Base-by-base conservation (phyloP, 2,329 filamentous ascomycete species). In the Blastomyces parvus region DNA sequence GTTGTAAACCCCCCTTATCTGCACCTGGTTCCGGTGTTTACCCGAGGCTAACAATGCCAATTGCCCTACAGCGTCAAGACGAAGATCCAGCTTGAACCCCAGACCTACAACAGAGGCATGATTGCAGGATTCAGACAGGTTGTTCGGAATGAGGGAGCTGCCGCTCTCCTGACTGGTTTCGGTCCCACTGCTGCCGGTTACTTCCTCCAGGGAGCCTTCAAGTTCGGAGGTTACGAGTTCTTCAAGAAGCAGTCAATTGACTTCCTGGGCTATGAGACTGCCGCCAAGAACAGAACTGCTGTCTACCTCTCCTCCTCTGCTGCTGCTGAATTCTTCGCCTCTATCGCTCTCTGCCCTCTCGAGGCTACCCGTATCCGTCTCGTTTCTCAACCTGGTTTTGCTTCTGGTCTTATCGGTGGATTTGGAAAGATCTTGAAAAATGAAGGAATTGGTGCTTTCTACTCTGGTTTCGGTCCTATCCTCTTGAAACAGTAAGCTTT, bases 211-310 rank as follows among this genome's bases (percentile, higher is more conserved):
- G 90, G 91, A 76, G 88, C 90, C 72, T 87, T 94, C 84, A 95
- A 95, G 83, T 94, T 94, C 79, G 91, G 91, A 78, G 91, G 91
- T 77, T 96, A 96, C 80, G 91, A 96, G 82, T 88, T 95, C 82
- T 95, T 96, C 88, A 95, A 96, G 88, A 86, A 92, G 82, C 89
- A 94, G 81, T 85, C 82, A 75, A 94, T 95, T 80, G 88, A 90
- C 83, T 66, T 83, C 67, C 79, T 95, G 73, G 91, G 91, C 74
- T 86, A 87, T 76, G 89, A 92, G 79, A 85, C 82, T 68, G 89
- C 89, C 71, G 83, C 83, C 72, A 84, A 90, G 78, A 90, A 92
- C 86, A 85, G 89, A 71, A 91, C 88, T 67, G 86, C 85, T 69
- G 86, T 93, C 80, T 93, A 93, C 84, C 84, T 91, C 69, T 88